Evolutionary conservation across 345 rosid genomes (phyloP).

Genomic region (Brassica napus): DNA sequence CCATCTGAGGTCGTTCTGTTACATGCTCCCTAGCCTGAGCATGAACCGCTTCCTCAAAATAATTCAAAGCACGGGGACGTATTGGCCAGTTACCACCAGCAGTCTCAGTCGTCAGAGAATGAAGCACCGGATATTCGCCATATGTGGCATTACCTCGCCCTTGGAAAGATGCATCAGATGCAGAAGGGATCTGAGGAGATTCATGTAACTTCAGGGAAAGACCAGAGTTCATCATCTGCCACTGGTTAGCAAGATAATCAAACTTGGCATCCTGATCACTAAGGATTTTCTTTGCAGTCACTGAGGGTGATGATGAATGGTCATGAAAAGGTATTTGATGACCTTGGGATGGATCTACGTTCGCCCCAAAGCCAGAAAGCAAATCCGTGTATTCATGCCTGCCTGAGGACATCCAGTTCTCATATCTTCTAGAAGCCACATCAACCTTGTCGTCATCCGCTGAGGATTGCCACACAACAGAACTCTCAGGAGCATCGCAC

Average conservation of each 20-base stretch:
- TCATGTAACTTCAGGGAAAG: slow-evolving; percentile 55
- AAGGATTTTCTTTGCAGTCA: slow-evolving; percentile 38
- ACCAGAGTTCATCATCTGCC: slow-evolving; percentile 57
- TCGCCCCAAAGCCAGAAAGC: slow-evolving; percentile 61
- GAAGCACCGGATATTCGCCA: slow-evolving; percentile 48
- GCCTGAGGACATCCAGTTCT: slow-evolving; percentile 50
- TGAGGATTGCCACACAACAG: slow-evolving; percentile 56
- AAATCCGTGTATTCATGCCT: slow-evolving; percentile 64
- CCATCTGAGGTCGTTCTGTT: slow-evolving; percentile 33
- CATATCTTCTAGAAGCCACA: slow-evolving; percentile 51
- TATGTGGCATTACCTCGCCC: slow-evolving; percentile 45
- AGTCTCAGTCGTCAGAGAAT: slow-evolving; percentile 46
- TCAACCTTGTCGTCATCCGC: slow-evolving; percentile 61
- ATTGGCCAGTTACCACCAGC: slow-evolving; percentile 57
- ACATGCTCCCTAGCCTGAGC: slow-evolving; percentile 43
- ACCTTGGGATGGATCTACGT: slow-evolving; percentile 45
- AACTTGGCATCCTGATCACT: slow-evolving; percentile 53
- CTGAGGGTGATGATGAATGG: slow-evolving; percentile 38
- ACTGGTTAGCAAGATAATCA: slow-evolving; percentile 44
- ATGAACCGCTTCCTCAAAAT: slow-evolving; percentile 42
- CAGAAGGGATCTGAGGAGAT: slow-evolving; percentile 40
- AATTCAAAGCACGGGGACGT: slow-evolving; percentile 45
- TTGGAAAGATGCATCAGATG: slow-evolving; percentile 45
- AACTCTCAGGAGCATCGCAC: slow-evolving; percentile 56
- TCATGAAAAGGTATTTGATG: slow-evolving; percentile 45